Conservation (phyloP, 2,329 filamentous ascomycete genomes). For the Teratosphaeria pseudoeucalypti region DNA sequence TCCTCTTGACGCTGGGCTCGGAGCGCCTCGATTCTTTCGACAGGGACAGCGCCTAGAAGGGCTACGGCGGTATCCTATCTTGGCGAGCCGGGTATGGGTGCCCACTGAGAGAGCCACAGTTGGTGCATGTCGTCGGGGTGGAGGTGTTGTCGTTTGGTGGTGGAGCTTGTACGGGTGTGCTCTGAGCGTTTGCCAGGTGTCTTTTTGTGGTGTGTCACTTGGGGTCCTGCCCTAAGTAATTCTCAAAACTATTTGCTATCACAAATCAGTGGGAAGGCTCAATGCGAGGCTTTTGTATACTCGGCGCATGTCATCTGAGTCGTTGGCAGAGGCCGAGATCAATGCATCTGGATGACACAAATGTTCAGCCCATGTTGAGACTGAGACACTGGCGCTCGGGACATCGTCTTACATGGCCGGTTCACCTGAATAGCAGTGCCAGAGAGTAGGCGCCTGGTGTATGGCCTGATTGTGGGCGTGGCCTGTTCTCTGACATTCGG, state of each 20-base stretch:
- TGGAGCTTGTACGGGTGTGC: background rate
- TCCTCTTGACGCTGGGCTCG: background rate
- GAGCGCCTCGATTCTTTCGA: background rate
- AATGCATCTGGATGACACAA: background rate
- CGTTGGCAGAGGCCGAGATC: background rate
- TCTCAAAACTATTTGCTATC: background rate
- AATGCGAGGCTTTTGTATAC: background rate
- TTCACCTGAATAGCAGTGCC: background rate
- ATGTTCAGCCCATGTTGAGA: background rate
- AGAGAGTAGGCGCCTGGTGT: background rate
- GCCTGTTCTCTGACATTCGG: background rate
- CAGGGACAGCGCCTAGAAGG: background rate
- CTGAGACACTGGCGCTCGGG: background rate
- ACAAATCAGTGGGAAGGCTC: background rate
- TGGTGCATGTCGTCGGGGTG: background rate
- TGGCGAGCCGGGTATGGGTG: background rate
- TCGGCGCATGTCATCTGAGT: background rate
- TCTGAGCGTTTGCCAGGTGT: background rate
- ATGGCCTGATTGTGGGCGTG: background rate
- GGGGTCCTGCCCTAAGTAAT: background rate
- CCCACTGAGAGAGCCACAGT: background rate
- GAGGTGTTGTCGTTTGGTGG: background rate
- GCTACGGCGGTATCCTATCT: background rate
- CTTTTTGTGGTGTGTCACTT: background rate
- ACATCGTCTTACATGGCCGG: background rate